phyloP scores from a whole-genome alignment of 352 stramenopile species.

The Pythium folliculosum region DNA sequence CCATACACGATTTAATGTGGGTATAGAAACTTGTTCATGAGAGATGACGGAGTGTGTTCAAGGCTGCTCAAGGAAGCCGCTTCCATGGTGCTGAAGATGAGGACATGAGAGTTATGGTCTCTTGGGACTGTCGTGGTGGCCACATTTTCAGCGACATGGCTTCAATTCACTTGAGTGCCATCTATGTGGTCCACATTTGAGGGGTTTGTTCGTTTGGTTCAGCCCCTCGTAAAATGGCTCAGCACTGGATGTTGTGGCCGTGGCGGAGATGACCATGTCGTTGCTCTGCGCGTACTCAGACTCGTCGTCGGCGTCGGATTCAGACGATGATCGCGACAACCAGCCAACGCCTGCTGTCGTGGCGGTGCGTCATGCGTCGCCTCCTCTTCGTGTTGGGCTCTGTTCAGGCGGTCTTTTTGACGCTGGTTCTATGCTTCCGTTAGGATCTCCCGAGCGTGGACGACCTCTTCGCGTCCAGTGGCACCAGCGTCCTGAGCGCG shows the following conservation, averaged over 20 bases:
- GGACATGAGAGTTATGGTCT: no score
- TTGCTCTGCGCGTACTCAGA: conserved; percentile 70
- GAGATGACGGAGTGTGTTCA: background rate
- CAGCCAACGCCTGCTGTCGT: background rate
- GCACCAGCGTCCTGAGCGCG: conserved; percentile 3
- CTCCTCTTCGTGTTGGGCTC: background rate
- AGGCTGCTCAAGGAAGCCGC: no score
- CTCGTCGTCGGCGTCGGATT: conserved; percentile 41
- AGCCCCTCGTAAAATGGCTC: background rate
- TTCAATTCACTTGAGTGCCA: background rate
- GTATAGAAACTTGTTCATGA: conserved; percentile 6
- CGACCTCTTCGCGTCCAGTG: conserved; percentile 26
- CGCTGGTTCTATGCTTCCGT: background rate
- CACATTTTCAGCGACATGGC: conserved; percentile 1
- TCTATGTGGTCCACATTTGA: conserved; percentile 1
- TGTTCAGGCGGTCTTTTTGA: background rate
- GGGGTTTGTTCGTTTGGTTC: no score
- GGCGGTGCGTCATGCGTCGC: background rate
- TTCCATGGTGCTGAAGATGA: no score
- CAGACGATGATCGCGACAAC: conserved; percentile 31
- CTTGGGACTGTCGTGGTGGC: no score
- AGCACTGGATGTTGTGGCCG: background rate
- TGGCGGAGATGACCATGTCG: conserved; percentile 33
- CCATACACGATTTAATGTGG: background rate
- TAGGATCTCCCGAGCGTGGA: conserved; percentile 30